Base-by-base conservation (phyloP, 768 basidiomycete genomes). In the Rubroboletus satanas region DNA sequence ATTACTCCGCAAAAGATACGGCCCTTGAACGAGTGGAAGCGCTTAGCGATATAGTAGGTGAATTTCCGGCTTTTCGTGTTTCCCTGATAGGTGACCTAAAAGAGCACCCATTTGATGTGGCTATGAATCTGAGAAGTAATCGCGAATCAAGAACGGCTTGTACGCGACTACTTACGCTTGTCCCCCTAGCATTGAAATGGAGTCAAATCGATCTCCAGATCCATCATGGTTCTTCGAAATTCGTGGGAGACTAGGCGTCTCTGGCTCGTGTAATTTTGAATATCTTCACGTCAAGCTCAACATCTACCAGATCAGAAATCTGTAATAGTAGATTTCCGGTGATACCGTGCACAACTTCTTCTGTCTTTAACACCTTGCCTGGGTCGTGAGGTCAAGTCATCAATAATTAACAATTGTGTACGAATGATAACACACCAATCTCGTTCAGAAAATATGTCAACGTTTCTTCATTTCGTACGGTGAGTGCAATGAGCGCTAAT, bases 401-500 rank as follows among this genome's bases (percentile, higher is more conserved):
- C 48, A 45, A 44, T 23, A 35, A 18, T 37, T 45, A 32, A 45
- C 29, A 23, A 37, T 12, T 38, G 2, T 32, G 12, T 45, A 26
- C 38, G 23, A 28, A 29, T 29, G 37, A 49, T 15, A 28, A 50
- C 60, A 17, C 67, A 74, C 69, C 59, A 36, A 74, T 70, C 50
- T 70, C 56, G 33, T 66, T 44, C 11, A 79, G 42, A 68, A 90
- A 86, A 39, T 66, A 57, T 10, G 62, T 50, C 44, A 82, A 58
- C 0, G 88, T 90, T 10, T 70, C 65, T 55, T 77, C 72, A 57
- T 85, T 88, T 54, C 88, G 75, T 10, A 83, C 63, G 3, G 71
- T 73, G 28, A 86, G 68, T 11, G 76, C 75, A 35, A 83, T 61
- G 51, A 71, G 8, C 32, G 53, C 65, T 55, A 61, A 49, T 62